Evolutionary conservation across 352 stramenopile genomes (phyloP), one percentile per base, ranked within the genome.

Genomic region (Pythium dissotocum): DNA sequence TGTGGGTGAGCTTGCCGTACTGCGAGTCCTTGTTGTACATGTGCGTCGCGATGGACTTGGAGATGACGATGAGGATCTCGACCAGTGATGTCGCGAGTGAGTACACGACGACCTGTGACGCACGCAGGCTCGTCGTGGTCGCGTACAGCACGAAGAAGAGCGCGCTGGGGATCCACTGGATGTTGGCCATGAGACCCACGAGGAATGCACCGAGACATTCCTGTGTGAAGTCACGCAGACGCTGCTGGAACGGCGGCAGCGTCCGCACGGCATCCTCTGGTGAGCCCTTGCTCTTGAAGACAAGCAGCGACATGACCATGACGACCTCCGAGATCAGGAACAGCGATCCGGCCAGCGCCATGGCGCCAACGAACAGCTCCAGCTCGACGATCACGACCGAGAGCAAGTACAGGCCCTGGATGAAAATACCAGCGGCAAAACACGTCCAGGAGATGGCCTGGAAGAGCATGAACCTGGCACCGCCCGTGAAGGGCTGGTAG

Each of bases 301-400:
- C 78, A 26, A 92, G 68, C 55, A 95, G 67, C 5, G 85, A 94
- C 65, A 91, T 79, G 76, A 95, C 90, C 85, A 94, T 95, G 36
- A 87, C 70, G 36, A 95, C 73, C 61, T 95, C 76, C 6, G 87
- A 81, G 38, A 89, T 63, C 12, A 91, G 69, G 46, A 90, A 90
- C 24, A 93, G 64, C 30, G 72, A 77, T 0, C 81, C 85, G 1
- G 83, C 87, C 16, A 88, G 67, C 8, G 75, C 80, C 78, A 93
- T 90, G 10, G 82, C 78, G 38, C 88, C 88, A 0, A 94, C 79
- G 52, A 95, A 91, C 30, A 92, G 63, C 64, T 95, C 84, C 42
- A 95, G 55, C 63, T 94, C 86, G 42, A 95, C 76, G 13, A 91
- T 76, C 18, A 93, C 74, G 33, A 93, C 73, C 46, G 88, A 95